A percentile compares a stretch with the other conserved stretches of the same genome.
phyloP scores from a whole-genome alignment of 164 flowering plant genomes.

The Tetracentron sinense region DNA sequence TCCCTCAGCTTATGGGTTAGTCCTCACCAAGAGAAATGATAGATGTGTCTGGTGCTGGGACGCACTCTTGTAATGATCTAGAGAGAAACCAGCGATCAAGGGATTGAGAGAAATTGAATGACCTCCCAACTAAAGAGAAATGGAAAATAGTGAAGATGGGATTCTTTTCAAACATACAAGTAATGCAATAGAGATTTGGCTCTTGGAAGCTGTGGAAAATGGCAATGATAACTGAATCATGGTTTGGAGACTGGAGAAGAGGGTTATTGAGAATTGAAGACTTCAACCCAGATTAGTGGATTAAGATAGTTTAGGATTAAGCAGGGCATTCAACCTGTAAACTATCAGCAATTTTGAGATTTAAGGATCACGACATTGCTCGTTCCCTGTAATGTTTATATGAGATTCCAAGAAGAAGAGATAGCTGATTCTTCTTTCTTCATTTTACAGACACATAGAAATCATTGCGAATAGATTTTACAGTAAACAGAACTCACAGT shows the following conservation, averaged over 20 bases:
- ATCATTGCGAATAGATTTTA: too few species aligned
- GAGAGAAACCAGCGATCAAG: neutral
- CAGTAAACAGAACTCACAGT: too few species aligned
- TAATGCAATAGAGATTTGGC: too few species aligned
- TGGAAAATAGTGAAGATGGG: neutral
- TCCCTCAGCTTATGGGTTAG: constrained; percentile 81
- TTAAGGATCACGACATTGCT: neutral
- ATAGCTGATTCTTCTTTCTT: neutral
- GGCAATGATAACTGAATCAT: neutral
- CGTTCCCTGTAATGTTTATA: neutral
- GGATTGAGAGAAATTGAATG: neutral
- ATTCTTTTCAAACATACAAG: too few species aligned
- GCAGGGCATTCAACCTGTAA: neutral
- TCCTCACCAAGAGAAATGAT: constrained; percentile 50
- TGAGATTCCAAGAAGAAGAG: neutral
- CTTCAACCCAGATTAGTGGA: too few species aligned
- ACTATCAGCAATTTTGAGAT: neutral
- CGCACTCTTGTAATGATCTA: neutral
- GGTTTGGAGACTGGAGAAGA: neutral
- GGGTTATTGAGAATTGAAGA: too few species aligned
- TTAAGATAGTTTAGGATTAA: neutral
- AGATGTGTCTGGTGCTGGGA: constrained; percentile 7
- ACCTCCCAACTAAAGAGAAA: neutral
- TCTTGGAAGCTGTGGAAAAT: neutral
- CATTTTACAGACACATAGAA: too few species aligned